A percentile compares a stretch with the other conserved stretches of the same genome.
These are phyloP conservation scores for Scheffersomyces amazonensis DNA, from an alignment of 805 yeast genomes.

Conservation along the genomic window DNA sequence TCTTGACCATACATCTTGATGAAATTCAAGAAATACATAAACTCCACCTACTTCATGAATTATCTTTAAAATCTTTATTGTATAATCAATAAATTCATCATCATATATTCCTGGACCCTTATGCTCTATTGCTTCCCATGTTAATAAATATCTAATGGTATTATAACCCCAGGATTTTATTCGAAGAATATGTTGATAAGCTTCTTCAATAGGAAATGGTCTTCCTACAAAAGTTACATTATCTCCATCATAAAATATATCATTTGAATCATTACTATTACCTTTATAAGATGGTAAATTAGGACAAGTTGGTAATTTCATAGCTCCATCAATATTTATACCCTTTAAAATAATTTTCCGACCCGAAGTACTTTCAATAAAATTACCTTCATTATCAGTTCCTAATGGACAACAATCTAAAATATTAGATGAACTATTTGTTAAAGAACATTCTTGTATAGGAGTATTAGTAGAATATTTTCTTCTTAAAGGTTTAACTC, in stretches of 20 bases:
- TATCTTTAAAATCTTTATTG: conserved; percentile 57
- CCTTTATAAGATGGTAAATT: conserved; percentile 40
- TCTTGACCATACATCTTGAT: conserved; percentile 94
- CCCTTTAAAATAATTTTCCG: conserved; percentile 70
- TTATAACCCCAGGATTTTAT: conserved; percentile 83
- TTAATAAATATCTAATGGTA: conserved; percentile 67
- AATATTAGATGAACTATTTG: conserved; percentile 6
- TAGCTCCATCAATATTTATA: conserved; percentile 72
- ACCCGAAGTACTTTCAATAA: conserved; percentile 51
- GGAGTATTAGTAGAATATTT: conserved; percentile 15
- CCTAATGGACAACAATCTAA: conserved; percentile 19
- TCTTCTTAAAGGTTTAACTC: conserved; percentile 25
- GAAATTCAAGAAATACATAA: conserved; percentile 81
- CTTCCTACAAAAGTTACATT: conserved; percentile 76
- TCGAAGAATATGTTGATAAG: conserved; percentile 62
- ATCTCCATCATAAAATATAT: conserved; percentile 67
- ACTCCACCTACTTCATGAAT: conserved; percentile 66
- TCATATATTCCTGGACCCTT: conserved; percentile 83
- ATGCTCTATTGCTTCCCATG: conserved; percentile 95
- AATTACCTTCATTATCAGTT: conserved; percentile 45
- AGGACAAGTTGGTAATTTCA: conserved; percentile 69
- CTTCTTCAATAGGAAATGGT: conserved; percentile 76
- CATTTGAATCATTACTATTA: conserved; percentile 28
- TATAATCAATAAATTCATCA: conserved; percentile 67
- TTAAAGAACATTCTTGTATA: conserved; percentile 9